Evolutionary conservation across 371 early-diverging fungal genomes (phyloP).

Genomic region (Phascolomyces articulosus): DNA sequence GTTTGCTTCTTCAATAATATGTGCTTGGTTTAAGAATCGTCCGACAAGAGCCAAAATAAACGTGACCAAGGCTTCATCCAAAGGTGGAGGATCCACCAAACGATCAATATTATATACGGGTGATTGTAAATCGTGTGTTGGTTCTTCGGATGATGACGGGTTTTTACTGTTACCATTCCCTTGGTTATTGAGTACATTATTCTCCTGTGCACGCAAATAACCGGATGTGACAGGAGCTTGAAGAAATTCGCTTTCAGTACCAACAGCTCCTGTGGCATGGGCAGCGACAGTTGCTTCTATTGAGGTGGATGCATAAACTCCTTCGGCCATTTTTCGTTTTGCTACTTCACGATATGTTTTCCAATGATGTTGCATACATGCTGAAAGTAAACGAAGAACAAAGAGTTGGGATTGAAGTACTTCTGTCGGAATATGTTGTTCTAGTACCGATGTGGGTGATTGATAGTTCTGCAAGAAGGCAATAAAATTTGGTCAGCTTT

Average conservation of each 20-base stretch:
- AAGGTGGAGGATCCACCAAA: constrained; percentile 66
- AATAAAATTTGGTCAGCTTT: too few species aligned
- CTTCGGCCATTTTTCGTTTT: constrained; percentile 17
- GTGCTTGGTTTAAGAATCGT: constrained; percentile 64
- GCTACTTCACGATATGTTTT: constrained; percentile 55
- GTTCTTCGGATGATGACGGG: not conserved
- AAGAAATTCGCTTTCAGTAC: constrained; percentile 15
- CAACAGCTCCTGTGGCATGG: constrained; percentile 20
- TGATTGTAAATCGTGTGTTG: constrained; percentile 5
- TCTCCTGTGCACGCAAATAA: constrained; percentile 5
- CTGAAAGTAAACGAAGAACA: constrained; percentile 71
- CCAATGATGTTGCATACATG: constrained; percentile 80
- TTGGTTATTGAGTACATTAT: not conserved
- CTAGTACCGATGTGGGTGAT: constrained; percentile 26
- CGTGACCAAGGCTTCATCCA: constrained; percentile 73
- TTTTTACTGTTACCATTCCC: not conserved
- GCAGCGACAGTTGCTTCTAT: constrained; percentile 22
- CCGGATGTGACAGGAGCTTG: constrained; percentile 14
- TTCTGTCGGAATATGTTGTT: constrained; percentile 63
- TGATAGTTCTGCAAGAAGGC: too few species aligned
- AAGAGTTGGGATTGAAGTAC: constrained; percentile 78
- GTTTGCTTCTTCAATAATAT: constrained; percentile 37
- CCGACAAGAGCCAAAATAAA: constrained; percentile 66
- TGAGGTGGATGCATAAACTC: constrained; percentile 6
- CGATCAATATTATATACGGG: not conserved